Base-by-base conservation (phyloP, 805 yeast genomes). In the Kregervanrija pseudodelftensis region DNA sequence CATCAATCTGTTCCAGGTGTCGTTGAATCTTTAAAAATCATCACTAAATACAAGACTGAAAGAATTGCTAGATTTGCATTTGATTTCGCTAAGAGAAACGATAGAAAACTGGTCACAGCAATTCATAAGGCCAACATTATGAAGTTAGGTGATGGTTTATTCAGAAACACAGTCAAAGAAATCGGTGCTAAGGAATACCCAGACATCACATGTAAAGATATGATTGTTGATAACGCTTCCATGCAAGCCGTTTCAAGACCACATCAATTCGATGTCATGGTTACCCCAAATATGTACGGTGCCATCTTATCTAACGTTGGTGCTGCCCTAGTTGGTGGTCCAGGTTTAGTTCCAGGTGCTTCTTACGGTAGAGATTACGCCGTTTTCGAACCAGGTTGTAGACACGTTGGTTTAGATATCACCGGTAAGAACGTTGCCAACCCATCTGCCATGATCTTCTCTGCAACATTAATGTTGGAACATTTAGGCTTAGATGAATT, bases 201-300 rank as follows among this genome's bases (percentile, higher is more conserved):
- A 54, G 83, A 82, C 48, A 78, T 91, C 54, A 77, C 75, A 50
- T 87, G 82, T 57, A 82, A 81, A 68, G 95, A 90, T 69, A 86
- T 93, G 80, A 93, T 91, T 71, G 98, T 91, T 58, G 99, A 91
- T 72, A 91, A 91, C 66, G 97, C 98, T 50, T 88, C 97, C 50
- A 93, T 91, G 99, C 98, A 91, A 76, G 96, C 97, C 48, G 99
- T 91, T 52, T 90, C 98, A 48, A 78, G 84, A 70, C 98, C 98
- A 57, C 96, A 91, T 70, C 98, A 91, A 74, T 91, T 91, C 63
- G 98, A 93, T 67, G 97, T 93, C 46, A 77, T 91, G 72, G 98
- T 93, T 53, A 88, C 97, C 54, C 99, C 99, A 57, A 90, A 93
- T 77, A 79, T 91, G 74, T 91, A 91, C 78, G 99, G 99, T 73